phyloP scores from a whole-genome alignment of 768 basidiomycete genomes.

The Daedalea quercina region DNA sequence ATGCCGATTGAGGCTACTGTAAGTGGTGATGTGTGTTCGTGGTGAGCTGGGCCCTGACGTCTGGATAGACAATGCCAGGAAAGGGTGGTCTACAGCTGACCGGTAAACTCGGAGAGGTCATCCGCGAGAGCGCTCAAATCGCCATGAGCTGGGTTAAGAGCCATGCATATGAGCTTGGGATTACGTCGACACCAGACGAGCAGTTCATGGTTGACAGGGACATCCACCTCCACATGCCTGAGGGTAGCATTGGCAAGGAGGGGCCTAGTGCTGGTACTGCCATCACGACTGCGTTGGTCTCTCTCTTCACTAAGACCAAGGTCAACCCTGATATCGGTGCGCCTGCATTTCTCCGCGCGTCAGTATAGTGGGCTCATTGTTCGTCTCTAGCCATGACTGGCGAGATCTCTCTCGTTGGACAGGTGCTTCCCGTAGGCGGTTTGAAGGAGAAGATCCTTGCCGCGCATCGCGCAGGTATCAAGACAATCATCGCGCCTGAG shows the following conservation, averaged over 20 bases:
- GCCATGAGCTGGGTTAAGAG: slow-evolving; percentile 89
- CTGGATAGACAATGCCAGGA: slow-evolving; percentile 82
- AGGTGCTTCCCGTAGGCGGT: slow-evolving; percentile 94
- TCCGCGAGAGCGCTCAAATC: slow-evolving; percentile 94
- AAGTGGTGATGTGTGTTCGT: slow-evolving; percentile 23
- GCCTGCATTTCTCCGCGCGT: slow-evolving; percentile 16
- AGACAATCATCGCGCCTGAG: slow-evolving; percentile 79
- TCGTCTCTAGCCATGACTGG: slow-evolving; percentile 83
- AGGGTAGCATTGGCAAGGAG: slow-evolving; percentile 89
- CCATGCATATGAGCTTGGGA: slow-evolving; percentile 84
- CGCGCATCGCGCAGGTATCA: slow-evolving; percentile 95
- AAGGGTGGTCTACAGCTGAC: slow-evolving; percentile 90
- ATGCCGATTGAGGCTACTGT: slow-evolving; percentile 97
- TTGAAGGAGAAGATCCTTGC: slow-evolving; percentile 96
- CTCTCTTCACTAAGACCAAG: slow-evolving; percentile 79
- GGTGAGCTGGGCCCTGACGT: not conserved
- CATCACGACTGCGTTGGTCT: slow-evolving; percentile 85
- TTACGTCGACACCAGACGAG: slow-evolving; percentile 64
- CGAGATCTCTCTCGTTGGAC: slow-evolving; percentile 93
- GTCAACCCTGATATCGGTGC: slow-evolving; percentile 85
- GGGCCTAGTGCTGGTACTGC: slow-evolving; percentile 97
- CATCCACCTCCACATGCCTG: slow-evolving; percentile 96
- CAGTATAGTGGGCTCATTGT: not conserved
- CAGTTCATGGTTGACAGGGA: slow-evolving; percentile 83
- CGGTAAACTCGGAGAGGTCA: slow-evolving; percentile 97